phyloP scores from a whole-genome alignment of 2,329 filamentous ascomycete genomes.

The Paramyrothecium sp. region DNA sequence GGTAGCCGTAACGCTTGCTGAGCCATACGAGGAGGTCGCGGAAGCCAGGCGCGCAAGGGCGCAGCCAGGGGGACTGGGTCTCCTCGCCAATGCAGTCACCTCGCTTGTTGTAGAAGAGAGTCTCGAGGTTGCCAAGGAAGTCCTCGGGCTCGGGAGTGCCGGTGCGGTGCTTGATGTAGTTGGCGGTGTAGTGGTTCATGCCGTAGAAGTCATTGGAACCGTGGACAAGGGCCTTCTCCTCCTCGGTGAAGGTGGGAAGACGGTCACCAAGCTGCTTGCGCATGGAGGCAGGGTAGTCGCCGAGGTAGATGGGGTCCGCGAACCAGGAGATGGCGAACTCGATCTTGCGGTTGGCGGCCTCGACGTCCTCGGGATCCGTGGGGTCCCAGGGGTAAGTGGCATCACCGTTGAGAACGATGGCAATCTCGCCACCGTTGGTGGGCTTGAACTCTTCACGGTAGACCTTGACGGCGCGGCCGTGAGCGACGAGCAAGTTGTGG shows the following conservation, averaged over 20 bases:
- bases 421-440: conserved; percentile 72
- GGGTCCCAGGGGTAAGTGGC: conserved; percentile 82
- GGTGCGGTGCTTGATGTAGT: conserved; percentile 76
- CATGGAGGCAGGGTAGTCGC: conserved; percentile 83
- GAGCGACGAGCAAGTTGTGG: conserved; percentile 77
- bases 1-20: conserved; percentile 71
- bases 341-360: conserved; percentile 76
- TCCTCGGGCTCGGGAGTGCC: conserved; percentile 62
- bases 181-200: conserved; percentile 91
- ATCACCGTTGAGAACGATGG: conserved; percentile 85
- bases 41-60: conserved; percentile 74
- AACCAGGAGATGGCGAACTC: conserved; percentile 90
- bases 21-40: conserved; percentile 75
- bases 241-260: conserved; percentile 70
- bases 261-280: conserved; percentile 75
- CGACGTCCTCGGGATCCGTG: conserved; percentile 70
- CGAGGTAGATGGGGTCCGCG: conserved; percentile 82
- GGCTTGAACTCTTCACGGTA: conserved; percentile 82
- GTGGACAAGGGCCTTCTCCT: conserved; percentile 71
- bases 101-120: conserved; percentile 66
- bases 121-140: conserved; percentile 73
- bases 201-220: conserved; percentile 94
- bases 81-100: conserved; percentile 76
- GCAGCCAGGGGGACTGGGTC: conserved; percentile 80
- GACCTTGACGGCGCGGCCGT: conserved; percentile 76